Evolutionary conservation across 2,329 filamentous ascomycete species (phyloP).

Genomic region (Aspergillus niger): DNA sequence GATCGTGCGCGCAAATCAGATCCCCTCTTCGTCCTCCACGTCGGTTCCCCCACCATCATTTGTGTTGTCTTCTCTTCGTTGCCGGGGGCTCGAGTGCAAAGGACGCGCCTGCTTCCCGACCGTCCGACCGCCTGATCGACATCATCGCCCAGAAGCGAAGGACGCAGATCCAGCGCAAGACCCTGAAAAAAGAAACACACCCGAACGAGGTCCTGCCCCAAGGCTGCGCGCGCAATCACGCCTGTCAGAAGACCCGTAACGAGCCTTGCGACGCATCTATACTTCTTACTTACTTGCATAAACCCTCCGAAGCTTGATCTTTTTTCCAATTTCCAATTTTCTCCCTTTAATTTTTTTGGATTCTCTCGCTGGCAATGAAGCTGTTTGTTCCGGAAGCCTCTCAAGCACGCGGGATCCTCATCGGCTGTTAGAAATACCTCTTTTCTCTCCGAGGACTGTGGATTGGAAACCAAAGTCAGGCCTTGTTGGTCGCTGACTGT

Average conservation of each 20-base stretch:
- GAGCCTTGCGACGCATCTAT: slow-evolving; percentile 1
- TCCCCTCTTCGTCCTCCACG: not conserved
- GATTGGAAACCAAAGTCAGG: slow-evolving; percentile 2
- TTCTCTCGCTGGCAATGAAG: slow-evolving; percentile 19
- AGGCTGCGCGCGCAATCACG: not conserved
- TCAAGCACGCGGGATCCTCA: slow-evolving; percentile 14
- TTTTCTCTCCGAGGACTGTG: slow-evolving; percentile 7
- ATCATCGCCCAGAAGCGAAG: slow-evolving; percentile 1
- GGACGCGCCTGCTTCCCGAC: slow-evolving; percentile 12
- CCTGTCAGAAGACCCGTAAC: not conserved
- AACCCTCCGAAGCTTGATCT: slow-evolving; percentile 6
- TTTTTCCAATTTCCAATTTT: not conserved
- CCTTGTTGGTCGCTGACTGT: slow-evolving; percentile 18
- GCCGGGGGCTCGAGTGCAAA: slow-evolving; percentile 9
- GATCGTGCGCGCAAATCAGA: not conserved
- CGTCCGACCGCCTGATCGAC: slow-evolving; percentile 13
- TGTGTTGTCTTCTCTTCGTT: slow-evolving; percentile 12
- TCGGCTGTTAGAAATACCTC: slow-evolving; percentile 5
- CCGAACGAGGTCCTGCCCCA: not conserved
- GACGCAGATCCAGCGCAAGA: slow-evolving; percentile 5
- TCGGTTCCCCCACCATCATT: slow-evolving; percentile 5
- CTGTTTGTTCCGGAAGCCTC: slow-evolving; percentile 8
- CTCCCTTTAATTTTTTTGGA: not conserved
- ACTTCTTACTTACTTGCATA: not conserved
- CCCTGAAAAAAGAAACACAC: slow-evolving; percentile 2